Evolutionary conservation across 805 yeast genomes (phyloP), one percentile per base, ranked within the genome.

Genomic region (Yamadazyma laniorum): DNA sequence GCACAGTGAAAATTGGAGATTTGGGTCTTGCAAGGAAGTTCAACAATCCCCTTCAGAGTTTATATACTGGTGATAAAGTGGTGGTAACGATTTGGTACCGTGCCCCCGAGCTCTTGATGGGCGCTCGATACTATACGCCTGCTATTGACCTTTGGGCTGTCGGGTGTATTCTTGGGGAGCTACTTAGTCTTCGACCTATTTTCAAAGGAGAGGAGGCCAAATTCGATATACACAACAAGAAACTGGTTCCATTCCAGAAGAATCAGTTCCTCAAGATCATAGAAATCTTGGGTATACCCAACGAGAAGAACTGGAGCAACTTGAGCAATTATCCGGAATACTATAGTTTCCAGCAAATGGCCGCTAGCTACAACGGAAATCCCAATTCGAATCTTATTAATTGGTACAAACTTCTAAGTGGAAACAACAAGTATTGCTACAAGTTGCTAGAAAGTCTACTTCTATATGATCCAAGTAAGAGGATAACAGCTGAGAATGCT

Each of bases 181-280:
- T 93, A 35, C 67, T 93, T 11, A 86, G 95, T 1, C 63, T 93
- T 22, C 67, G 96, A 50, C 99, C 99, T 0, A 82, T 93, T 7
- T 93, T 93, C 66, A 93, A 93, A 59, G 99, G 99, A 37, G 99
- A 93, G 61, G 99, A 93, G 56, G 93, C 95, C 11, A 91, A 91
- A 51, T 85, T 91, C 75, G 98, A 90, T 58, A 56, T 66, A 32
- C 65, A 59, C 44, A 85, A 85, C 49, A 91, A 89, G 55, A 90
- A 91, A 55, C 83, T 80, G 39, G 90, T 91, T 4, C 97, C 98
- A 2, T 93, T 93, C 61, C 99, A 93, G 60, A 80, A 84, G 41
- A 90, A 86, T 56, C 99, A 93, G 64, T 74, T 91, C 56, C 84
- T 85, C 52, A 89, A 88, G 56, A 90, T 93, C 17, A 69, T 93